Evolutionary conservation across 495 filamentous ascomycete genomes (phyloP), one percentile per base, ranked within the genome.

Genomic region (Penicillium argentinense): DNA sequence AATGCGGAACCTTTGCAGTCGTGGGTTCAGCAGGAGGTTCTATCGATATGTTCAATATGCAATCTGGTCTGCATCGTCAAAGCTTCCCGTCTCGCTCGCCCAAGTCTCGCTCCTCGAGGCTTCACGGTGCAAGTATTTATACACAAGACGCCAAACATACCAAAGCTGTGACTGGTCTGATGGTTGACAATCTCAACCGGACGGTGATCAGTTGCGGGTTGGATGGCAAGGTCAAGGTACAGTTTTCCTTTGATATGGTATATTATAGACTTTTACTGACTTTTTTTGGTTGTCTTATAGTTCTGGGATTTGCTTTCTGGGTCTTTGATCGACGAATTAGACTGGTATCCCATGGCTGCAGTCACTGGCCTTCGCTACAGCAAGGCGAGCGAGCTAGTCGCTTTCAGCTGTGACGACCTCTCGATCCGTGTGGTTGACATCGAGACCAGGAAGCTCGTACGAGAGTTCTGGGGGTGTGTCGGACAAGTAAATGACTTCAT

Each of bases 261-360:
- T 21, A 2, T 21, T 8, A 5, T 16, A 7, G 11, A 9, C n/a
- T 37, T 17, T 4, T 44, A 27, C 47, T 51, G 12, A 51, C 41
- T 9, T 32, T 2, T 0, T 11, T 54, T 39, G 7, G n/a, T 21
- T 44, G 21, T 25, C 14, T 36, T 59, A 5, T 46, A 75, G 74
- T 97, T 99, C 63, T 99, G 93, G 93, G 89, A 96, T 52, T 93
- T 97, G 42, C 67, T 77, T 8, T 85, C 87, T 2, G 92, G 91
- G 5, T 74, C 77, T 39, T 75, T 97, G 2, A 62, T 88, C 12
- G 79, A 91, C 51, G 82, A 97, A 59, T 81, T 97, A 33, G 79
- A 95, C 61, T 96, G 89, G 91, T 77, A 82, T 49, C 83, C 83
- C 4, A 89, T 87, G 78, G 80, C 85, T n/a, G 78, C 83, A 13